Evolutionary conservation across 768 basidiomycete species (phyloP).

Genomic region (Tephrocybe sp.): DNA sequence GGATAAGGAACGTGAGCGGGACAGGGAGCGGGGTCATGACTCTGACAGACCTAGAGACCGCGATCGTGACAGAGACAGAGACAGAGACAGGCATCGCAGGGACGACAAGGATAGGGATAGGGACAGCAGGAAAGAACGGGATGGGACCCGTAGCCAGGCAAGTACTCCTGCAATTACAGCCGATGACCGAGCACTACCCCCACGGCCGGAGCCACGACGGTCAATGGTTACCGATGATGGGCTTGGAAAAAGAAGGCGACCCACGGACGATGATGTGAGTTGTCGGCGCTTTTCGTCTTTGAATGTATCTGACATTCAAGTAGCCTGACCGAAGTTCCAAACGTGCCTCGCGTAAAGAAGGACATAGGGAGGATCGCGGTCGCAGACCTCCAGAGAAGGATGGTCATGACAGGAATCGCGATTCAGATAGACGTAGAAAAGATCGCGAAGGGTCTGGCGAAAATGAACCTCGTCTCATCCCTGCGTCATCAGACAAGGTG

Average conservation of each 20-base stretch:
- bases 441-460: conserved; percentile 58
- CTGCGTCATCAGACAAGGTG: conserved; percentile 59
- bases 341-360: conserved; percentile 76
- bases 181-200: conserved; percentile 57
- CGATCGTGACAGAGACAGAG: conserved; percentile 50
- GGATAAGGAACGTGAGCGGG: conserved; percentile 57
- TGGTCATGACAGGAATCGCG: conserved; percentile 60
- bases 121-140: conserved; percentile 64
- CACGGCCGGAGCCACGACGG: conserved; percentile 60
- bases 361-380: conserved; percentile 71
- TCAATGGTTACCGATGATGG: conserved; percentile 50
- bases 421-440: conserved; percentile 64
- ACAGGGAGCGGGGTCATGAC: conserved; percentile 32
- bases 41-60: conserved; percentile 50
- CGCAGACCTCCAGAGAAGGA: conserved; percentile 71
- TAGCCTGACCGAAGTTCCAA: conserved; percentile 77
- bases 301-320: conserved; percentile 13
- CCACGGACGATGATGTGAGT: conserved; percentile 72
- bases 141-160: conserved; percentile 35
- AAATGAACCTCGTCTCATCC: conserved; percentile 36
- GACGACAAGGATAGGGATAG: conserved; percentile 43
- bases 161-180: conserved; percentile 27
- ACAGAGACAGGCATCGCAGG: conserved; percentile 33
- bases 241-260: conserved; percentile 70
- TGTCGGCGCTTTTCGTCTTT: neutral